Evolutionary conservation across 2,329 filamentous ascomycete genomes (phyloP).

Genomic region (Tympanopsis confertula): DNA sequence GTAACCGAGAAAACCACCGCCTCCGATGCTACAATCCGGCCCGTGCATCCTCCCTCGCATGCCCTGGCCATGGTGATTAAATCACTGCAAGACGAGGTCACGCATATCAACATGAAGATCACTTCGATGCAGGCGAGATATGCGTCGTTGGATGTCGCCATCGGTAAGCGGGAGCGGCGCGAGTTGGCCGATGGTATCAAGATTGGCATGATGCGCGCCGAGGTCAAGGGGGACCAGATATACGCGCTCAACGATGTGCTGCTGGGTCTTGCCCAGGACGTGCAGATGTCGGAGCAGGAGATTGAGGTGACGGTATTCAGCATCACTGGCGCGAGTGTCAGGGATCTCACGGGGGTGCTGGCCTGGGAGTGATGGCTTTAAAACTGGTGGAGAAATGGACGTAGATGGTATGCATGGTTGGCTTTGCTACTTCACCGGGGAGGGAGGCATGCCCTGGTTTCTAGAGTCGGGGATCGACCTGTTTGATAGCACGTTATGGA

Average conservation of each 20-base stretch:
- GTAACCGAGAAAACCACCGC: constrained; percentile 48
- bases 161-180: constrained; percentile 54
- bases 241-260: constrained; percentile 76
- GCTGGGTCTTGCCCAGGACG: constrained; percentile 62
- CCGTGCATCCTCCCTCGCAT: constrained; percentile 55
- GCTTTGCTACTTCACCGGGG: too few species aligned
- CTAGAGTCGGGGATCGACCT: too few species aligned
- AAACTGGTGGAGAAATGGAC: not conserved
- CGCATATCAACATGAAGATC: constrained; percentile 64
- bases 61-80: constrained; percentile 79
- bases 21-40: constrained; percentile 45
- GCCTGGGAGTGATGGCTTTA: not conserved
- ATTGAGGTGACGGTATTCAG: constrained; percentile 52
- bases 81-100: constrained; percentile 66
- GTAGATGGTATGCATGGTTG: too few species aligned
- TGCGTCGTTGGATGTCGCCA: constrained; percentile 52
- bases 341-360: not conserved
- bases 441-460: too few species aligned
- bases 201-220: constrained; percentile 48
- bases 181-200: constrained; percentile 49
- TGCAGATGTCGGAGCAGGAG: constrained; percentile 50
- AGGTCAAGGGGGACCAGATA: constrained; percentile 67
- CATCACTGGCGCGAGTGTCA: constrained; percentile 20
- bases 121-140: constrained; percentile 48
- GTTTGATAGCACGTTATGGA: too few species aligned